Conservation (phyloP, 768 basidiomycete species). For the Russula sp. region DNA sequence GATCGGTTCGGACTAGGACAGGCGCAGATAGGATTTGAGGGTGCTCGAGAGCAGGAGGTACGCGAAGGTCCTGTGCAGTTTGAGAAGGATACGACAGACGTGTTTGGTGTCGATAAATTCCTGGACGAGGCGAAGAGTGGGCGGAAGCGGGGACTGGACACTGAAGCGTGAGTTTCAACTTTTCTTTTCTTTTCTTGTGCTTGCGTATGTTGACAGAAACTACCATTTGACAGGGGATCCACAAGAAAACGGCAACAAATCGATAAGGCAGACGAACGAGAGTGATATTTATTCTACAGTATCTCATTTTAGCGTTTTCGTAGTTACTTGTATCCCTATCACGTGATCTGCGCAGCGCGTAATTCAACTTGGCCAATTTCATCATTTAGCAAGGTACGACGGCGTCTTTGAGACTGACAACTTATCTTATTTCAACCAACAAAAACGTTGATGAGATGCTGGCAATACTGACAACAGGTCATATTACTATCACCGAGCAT, state of each 20-base stretch:
- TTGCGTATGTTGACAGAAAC: constrained; percentile 8
- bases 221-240: constrained; percentile 42
- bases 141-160: constrained; percentile 84
- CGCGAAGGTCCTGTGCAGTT: constrained; percentile 96
- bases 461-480: constrained; percentile 48
- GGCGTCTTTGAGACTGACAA: background rate
- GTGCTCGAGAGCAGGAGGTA: constrained; percentile 79
- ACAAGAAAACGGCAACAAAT: constrained; percentile 70
- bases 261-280: constrained; percentile 54
- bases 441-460: constrained; percentile 43
- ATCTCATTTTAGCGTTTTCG: background rate
- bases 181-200: background rate
- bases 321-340: constrained; percentile 1
- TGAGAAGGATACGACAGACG: constrained; percentile 96
- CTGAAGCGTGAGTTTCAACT: constrained; percentile 58
- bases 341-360: constrained; percentile 3
- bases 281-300: constrained; percentile 29
- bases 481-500: constrained; percentile 50
- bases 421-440: background rate
- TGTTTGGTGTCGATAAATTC: constrained; percentile 95
- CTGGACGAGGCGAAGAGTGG: constrained; percentile 96
- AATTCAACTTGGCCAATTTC: background rate
- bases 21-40: constrained; percentile 84
- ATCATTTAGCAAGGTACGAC: background rate
- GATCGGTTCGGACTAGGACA: constrained; percentile 92